Evolutionary conservation across 495 filamentous ascomycete genomes (phyloP).

Genomic region (Neurospora tetrasperma): DNA sequence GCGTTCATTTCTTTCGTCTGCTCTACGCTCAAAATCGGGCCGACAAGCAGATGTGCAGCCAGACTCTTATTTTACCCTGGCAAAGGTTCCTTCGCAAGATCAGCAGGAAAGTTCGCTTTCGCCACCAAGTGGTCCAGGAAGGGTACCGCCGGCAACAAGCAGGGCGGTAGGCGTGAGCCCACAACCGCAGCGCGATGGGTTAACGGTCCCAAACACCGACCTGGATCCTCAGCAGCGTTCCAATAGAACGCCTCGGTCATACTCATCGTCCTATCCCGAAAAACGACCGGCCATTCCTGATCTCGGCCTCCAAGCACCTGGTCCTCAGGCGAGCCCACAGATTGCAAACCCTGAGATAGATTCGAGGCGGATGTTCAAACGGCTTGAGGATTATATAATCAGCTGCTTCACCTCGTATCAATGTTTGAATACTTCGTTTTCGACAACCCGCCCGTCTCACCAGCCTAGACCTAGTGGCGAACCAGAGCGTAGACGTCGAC

Average conservation of each 20-base stretch:
- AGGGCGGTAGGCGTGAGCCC: background rate
- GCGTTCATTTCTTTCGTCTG: conserved; percentile 13
- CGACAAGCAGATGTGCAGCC: background rate
- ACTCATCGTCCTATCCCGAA: conserved; percentile 33
- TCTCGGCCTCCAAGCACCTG: background rate
- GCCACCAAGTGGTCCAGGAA: background rate
- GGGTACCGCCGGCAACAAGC: background rate
- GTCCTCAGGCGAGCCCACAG: conserved; percentile 8
- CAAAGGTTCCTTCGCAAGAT: background rate
- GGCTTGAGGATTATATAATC: conserved; percentile 67
- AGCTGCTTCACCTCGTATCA: conserved; percentile 56
- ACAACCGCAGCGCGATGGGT: background rate
- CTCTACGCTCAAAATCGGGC: conserved; percentile 5
- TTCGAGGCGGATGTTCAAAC: conserved; percentile 48
- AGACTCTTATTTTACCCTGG: background rate
- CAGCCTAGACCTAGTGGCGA: conserved; percentile 5
- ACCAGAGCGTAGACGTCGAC: conserved; percentile 9
- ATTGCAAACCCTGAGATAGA: conserved; percentile 18
- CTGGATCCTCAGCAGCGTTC: conserved; percentile 21
- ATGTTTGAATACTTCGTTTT: conserved; percentile 66
- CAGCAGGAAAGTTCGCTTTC: background rate
- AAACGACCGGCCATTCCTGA: conserved; percentile 13
- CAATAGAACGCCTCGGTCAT: conserved; percentile 18
- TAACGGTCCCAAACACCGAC: conserved; percentile 10
- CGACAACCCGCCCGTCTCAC: conserved; percentile 29